Conservation (phyloP, 169 alveolate genomes). For the Toxoplasma gondii region DNA sequence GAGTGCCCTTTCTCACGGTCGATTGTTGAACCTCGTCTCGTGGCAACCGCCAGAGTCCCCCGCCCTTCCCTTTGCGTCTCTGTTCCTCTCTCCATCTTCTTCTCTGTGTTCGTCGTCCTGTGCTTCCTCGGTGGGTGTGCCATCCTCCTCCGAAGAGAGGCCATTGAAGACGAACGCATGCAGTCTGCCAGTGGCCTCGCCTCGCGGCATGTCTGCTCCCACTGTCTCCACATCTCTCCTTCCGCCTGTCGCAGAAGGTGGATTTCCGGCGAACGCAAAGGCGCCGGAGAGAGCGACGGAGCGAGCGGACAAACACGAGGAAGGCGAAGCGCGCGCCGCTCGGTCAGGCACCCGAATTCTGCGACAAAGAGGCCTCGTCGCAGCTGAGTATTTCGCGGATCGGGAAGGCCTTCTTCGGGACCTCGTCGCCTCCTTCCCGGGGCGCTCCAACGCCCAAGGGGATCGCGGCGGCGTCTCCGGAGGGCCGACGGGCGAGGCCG, state of each 20-base stretch:
- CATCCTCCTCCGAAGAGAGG: not conserved
- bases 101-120: not conserved
- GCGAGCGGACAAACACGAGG: not conserved
- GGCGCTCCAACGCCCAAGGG: not conserved
- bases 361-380: slow-evolving; percentile 24
- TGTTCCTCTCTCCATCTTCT: not conserved
- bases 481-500: not conserved
- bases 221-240: too few relatives aligned
- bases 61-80: not conserved
- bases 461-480: not conserved
- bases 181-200: too few relatives aligned
- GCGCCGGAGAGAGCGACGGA: not conserved
- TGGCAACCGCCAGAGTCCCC: not conserved
- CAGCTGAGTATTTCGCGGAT: slow-evolving; percentile 39
- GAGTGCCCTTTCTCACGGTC: not conserved
- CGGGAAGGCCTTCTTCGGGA: slow-evolving; percentile 10
- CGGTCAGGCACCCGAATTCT: not conserved
- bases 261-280: too few relatives aligned
- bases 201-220: too few relatives aligned
- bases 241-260: too few relatives aligned
- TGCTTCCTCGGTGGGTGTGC: not conserved
- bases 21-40: not conserved
- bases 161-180: too few relatives aligned
- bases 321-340: not conserved
- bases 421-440: not conserved